A percentile compares a stretch with the other conserved stretches of the same genome.
phyloP scores from a whole-genome alignment of 352 stramenopile species.

The Pythium volutum region DNA sequence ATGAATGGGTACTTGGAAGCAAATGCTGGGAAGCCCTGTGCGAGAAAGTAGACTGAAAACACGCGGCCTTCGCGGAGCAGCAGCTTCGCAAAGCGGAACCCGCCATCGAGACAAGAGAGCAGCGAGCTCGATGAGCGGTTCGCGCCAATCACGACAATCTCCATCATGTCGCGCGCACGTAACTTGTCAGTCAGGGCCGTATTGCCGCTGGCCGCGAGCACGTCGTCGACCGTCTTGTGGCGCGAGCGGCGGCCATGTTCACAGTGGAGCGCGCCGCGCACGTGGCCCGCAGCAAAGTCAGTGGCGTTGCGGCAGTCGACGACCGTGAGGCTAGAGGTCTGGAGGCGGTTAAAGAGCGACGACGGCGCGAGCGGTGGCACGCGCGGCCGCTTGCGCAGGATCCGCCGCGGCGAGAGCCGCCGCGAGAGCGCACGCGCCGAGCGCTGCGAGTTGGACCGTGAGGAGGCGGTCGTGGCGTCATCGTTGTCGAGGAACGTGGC shows the following conservation, averaged over 20 bases:
- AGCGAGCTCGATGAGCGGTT: constrained; percentile 48
- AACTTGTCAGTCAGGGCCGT: constrained; percentile 41
- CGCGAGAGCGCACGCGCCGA: constrained; percentile 25
- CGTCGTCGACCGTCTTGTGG: constrained; percentile 50
- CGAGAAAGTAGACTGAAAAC: constrained; percentile 70
- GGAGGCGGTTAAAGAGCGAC: constrained; percentile 71
- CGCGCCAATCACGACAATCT: constrained; percentile 63
- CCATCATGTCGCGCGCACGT: constrained; percentile 54
- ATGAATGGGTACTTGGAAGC: constrained; percentile 72
- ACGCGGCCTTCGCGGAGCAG: constrained; percentile 61
- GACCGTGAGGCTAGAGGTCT: constrained; percentile 64
- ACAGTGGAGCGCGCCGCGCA: constrained; percentile 59
- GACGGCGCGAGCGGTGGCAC: constrained; percentile 60
- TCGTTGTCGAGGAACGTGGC: background rate
- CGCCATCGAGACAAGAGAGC: constrained; percentile 63
- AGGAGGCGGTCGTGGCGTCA: constrained; percentile 17
- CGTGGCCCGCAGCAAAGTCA: constrained; percentile 41
- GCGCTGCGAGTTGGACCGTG: constrained; percentile 11
- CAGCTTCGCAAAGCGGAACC: constrained; percentile 64
- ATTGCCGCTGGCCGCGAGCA: constrained; percentile 28
- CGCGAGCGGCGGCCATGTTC: constrained; percentile 25
- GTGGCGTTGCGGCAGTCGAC: constrained; percentile 58
- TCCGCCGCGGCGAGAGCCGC: constrained; percentile 26
- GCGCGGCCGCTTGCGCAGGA: constrained; percentile 25
- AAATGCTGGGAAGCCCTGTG: constrained; percentile 61